Evolutionary conservation across 306 rosid species (phyloP).

Genomic region (Begonia peltatifolia): DNA sequence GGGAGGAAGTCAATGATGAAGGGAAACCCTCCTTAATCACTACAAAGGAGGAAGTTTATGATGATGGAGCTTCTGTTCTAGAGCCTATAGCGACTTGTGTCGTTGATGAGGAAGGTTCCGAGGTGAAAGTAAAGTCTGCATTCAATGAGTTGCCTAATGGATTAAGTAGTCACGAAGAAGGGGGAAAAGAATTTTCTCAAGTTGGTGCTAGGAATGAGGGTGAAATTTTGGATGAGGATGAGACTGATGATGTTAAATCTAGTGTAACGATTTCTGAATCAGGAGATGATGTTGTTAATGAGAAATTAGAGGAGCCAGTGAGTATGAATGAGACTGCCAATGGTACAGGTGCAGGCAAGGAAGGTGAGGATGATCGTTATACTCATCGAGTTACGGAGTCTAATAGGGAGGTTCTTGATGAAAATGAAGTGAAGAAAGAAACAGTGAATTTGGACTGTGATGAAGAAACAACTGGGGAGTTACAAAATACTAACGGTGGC

Average conservation of each 20-base stretch:
- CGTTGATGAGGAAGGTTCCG: slow-evolving; percentile 2
- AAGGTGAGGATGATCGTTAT: slow-evolving; percentile 17
- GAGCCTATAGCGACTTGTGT: too few relatives aligned
- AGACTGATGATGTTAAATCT: slow-evolving; percentile 12
- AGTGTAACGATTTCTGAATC: slow-evolving; percentile 9
- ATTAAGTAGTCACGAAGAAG: slow-evolving; percentile 15
- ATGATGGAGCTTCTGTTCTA: background rate
- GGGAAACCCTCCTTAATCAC: slow-evolving; percentile 6
- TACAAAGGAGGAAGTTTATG: slow-evolving; percentile 8
- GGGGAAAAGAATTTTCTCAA: slow-evolving; percentile 21
- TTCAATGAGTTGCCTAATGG: slow-evolving; percentile 8
- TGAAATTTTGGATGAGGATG: slow-evolving; percentile 14
- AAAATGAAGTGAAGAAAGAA: slow-evolving; percentile 19
- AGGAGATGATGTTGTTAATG: slow-evolving; percentile 24
- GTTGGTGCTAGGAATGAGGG: slow-evolving; percentile 14
- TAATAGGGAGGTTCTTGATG: slow-evolving; percentile 13
- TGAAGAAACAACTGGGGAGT: slow-evolving; percentile 14
- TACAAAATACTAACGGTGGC: slow-evolving; percentile 14
- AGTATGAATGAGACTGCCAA: slow-evolving; percentile 9
- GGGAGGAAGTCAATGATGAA: slow-evolving; percentile 4
- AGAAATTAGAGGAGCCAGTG: slow-evolving; percentile 18
- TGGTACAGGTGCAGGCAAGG: slow-evolving; percentile 18
- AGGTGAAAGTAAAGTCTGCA: slow-evolving; percentile 15
- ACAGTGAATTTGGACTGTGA: slow-evolving; percentile 12
- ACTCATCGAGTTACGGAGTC: slow-evolving; percentile 23